Conservation (phyloP, 164 flowering plant genomes). For the Vitis rupestris region DNA sequence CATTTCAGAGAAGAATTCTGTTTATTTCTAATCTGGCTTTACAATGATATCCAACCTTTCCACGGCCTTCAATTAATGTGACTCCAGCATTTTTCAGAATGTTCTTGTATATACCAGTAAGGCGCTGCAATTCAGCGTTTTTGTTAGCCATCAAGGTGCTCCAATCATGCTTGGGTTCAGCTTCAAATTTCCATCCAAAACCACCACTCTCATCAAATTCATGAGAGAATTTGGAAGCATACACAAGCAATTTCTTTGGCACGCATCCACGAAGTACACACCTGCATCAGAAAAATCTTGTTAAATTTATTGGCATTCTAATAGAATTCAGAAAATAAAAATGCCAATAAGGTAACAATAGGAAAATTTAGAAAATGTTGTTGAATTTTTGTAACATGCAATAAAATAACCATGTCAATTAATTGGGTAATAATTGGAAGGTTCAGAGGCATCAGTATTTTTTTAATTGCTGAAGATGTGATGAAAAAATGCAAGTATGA, state of each 20-base stretch:
- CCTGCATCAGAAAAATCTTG: conserved; percentile 32
- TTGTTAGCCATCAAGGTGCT: conserved; percentile 90
- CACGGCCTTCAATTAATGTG: conserved; percentile 85
- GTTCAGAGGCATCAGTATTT: too few relatives aligned
- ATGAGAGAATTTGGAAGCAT: conserved; percentile 84
- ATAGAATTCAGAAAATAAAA: neutral
- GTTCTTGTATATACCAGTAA: conserved; percentile 91
- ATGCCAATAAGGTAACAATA: too few relatives aligned
- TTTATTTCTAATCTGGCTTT: conserved; percentile 15
- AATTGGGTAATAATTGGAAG: too few relatives aligned
- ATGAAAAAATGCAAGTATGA: too few relatives aligned
- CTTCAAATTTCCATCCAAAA: conserved; percentile 92
- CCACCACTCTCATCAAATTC: conserved; percentile 93
- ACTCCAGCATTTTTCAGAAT: conserved; percentile 84
- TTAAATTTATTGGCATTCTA: neutral
- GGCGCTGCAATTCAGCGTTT: conserved; percentile 94
- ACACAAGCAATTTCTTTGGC: conserved; percentile 91
- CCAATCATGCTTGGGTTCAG: conserved; percentile 93
- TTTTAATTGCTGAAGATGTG: too few relatives aligned
- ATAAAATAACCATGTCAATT: too few relatives aligned
- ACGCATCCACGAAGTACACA: conserved; percentile 99
- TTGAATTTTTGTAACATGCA: too few relatives aligned
- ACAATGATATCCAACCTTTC: conserved; percentile 66
- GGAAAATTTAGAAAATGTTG: too few relatives aligned
- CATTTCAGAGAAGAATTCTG: neutral